Conservation (phyloP, 2,329 filamentous ascomycete genomes). For the Sarocladiaceae sp. region DNA sequence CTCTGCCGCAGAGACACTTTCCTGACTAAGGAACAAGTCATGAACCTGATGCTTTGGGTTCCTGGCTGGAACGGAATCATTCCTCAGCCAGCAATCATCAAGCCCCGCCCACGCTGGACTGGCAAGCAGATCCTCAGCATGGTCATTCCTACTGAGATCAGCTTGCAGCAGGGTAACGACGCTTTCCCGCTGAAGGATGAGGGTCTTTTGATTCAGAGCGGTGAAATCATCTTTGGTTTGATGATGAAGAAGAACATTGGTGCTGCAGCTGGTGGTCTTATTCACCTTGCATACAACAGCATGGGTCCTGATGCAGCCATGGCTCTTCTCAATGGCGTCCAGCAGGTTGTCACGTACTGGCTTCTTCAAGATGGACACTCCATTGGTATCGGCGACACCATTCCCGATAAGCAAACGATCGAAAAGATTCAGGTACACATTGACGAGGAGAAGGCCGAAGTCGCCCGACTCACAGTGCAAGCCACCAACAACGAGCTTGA, state of each 20-base stretch:
- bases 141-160: slow-evolving; percentile 82
- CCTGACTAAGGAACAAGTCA: slow-evolving; percentile 81
- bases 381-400: slow-evolving; percentile 97
- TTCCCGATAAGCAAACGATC: slow-evolving; percentile 82
- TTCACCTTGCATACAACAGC: slow-evolving; percentile 96
- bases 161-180: slow-evolving; percentile 62
- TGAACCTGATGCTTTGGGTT: slow-evolving; percentile 97
- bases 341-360: slow-evolving; percentile 96
- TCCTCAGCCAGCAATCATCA: slow-evolving; percentile 86
- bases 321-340: slow-evolving; percentile 91
- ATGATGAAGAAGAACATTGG: slow-evolving; percentile 92
- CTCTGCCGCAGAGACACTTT: slow-evolving; percentile 90
- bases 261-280: slow-evolving; percentile 81
- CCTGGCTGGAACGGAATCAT: slow-evolving; percentile 96
- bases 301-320: slow-evolving; percentile 80
- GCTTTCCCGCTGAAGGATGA: slow-evolving; percentile 62
- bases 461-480: slow-evolving; percentile 65
- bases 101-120: slow-evolving; percentile 89
- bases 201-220: slow-evolving; percentile 75
- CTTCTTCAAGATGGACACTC: slow-evolving; percentile 93
- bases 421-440: slow-evolving; percentile 79
- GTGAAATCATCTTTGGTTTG: slow-evolving; percentile 84
- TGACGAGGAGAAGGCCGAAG: slow-evolving; percentile 71
- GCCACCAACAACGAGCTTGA: slow-evolving; percentile 87
- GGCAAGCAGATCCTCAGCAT: slow-evolving; percentile 97